These are phyloP conservation scores for Clathrus columnatus DNA, from an alignment of 768 basidiomycete species.

Conservation along the genomic window DNA sequence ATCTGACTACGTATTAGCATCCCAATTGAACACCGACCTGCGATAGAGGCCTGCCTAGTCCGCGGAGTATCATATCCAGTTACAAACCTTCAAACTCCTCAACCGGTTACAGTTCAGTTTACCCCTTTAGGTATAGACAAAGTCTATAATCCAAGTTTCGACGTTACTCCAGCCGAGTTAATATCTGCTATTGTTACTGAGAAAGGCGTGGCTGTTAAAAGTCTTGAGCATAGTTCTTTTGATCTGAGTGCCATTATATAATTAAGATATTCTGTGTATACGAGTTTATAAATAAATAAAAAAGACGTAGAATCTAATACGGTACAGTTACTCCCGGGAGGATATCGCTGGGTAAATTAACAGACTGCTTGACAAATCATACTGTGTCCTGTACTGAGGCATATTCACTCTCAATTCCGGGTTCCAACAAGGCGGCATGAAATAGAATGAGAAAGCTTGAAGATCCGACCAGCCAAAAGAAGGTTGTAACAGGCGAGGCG, in stretches of 20 bases:
- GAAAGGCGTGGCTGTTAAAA: slow-evolving; percentile 79
- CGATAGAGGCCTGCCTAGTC: slow-evolving; percentile 80
- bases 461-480: slow-evolving; percentile 94
- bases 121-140: slow-evolving; percentile 59
- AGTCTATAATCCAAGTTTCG: slow-evolving; percentile 92
- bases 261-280: no score
- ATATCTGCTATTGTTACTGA: slow-evolving; percentile 96
- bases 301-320: no score
- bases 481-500: slow-evolving; percentile 64
- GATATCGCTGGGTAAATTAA: slow-evolving; percentile 5
- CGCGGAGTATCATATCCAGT: slow-evolving; percentile 69
- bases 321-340: no score
- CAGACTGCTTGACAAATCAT: slow-evolving; percentile 23
- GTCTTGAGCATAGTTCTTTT: slow-evolving; percentile 46
- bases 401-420: slow-evolving; percentile 93
- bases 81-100: slow-evolving; percentile 26
- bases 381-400: slow-evolving; percentile 65
- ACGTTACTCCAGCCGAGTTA: slow-evolving; percentile 89
- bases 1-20: slow-evolving; percentile 37
- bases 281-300: no score
- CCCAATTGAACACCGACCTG: slow-evolving; percentile 87
- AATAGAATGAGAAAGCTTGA: slow-evolving; percentile 75
- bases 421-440: slow-evolving; percentile 86
- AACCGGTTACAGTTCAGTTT: slow-evolving; percentile 75
- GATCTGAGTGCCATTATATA: slow-evolving; percentile 52